Percentiles rank a stretch among this genome's conserved stretches.
Evolutionary conservation across 2,329 filamentous ascomycete genomes (phyloP).

Genomic region (Aspergillus novofumigatus): DNA sequence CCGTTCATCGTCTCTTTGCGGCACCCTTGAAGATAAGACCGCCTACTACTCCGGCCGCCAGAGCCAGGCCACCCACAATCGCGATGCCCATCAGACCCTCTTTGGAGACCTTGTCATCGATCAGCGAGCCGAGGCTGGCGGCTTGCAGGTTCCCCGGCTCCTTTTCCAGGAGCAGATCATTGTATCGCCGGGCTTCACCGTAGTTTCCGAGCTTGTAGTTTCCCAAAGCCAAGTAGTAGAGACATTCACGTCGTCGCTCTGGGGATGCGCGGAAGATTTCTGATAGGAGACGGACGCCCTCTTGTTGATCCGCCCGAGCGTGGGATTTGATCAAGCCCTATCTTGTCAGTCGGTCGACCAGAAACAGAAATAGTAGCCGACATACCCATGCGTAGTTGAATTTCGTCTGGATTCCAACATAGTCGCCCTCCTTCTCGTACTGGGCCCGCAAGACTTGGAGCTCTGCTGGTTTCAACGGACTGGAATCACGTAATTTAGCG

Average conservation of each 20-base stretch:
- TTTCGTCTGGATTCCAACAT: slow-evolving; percentile 95
- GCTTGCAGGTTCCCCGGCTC: slow-evolving; percentile 92
- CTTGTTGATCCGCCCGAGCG: slow-evolving; percentile 79
- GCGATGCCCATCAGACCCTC: slow-evolving; percentile 92
- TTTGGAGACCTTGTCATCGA: slow-evolving; percentile 93
- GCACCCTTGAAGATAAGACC: slow-evolving; percentile 75
- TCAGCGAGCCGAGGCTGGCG: slow-evolving; percentile 75
- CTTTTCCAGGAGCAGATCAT: slow-evolving; percentile 84
- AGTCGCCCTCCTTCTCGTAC: slow-evolving; percentile 96
- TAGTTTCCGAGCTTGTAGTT: slow-evolving; percentile 99
- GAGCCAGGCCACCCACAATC: slow-evolving; percentile 87
- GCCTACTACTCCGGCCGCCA: slow-evolving; percentile 89
- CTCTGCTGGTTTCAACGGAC: slow-evolving; percentile 85
- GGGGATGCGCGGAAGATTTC: slow-evolving; percentile 94
- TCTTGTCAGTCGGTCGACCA: not conserved
- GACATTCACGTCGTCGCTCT: slow-evolving; percentile 91
- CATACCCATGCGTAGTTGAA: slow-evolving; percentile 99
- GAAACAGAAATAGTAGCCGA: not conserved
- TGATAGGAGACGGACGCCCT: slow-evolving; percentile 86
- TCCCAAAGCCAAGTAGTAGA: slow-evolving; percentile 94
- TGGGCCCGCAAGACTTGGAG: slow-evolving; percentile 88
- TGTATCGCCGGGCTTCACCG: slow-evolving; percentile 88
- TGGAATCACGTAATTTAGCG: slow-evolving; percentile 34
- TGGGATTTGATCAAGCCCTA: slow-evolving; percentile 94
- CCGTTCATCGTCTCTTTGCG: slow-evolving; percentile 52